Evolutionary conservation across 257 asterid genomes (phyloP).

Genomic region (Gentiana dahurica): DNA sequence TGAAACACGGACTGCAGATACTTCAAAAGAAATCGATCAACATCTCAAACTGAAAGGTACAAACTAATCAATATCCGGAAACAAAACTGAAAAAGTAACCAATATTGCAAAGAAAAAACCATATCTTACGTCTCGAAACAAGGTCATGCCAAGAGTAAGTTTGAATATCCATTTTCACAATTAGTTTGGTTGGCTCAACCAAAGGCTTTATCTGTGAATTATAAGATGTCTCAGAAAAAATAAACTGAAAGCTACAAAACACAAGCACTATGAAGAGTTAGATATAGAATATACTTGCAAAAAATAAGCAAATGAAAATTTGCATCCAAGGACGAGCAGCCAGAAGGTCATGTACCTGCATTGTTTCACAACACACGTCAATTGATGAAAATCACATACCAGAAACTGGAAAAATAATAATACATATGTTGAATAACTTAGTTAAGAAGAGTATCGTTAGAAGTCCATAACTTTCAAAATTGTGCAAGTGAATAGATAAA

Average conservation of each 20-base stretch:
- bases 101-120: neutral
- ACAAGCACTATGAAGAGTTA: neutral
- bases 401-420: neutral
- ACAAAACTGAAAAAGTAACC: neutral
- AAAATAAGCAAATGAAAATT: conserved; percentile 85
- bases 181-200: conserved; percentile 54
- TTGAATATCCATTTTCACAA: conserved; percentile 31
- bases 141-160: conserved; percentile 88
- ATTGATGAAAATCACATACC: neutral
- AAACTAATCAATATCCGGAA: neutral
- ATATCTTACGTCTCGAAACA: conserved; percentile 58
- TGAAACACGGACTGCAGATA: neutral
- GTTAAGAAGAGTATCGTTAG: neutral
- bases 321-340: conserved; percentile 79
- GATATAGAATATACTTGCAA: conserved; percentile 35
- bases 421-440: neutral
- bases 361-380: neutral
- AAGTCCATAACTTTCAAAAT: neutral
- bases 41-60: neutral
- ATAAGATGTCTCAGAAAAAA: conserved; percentile 8
- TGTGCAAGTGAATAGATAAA: neutral
- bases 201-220: conserved; percentile 70
- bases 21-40: neutral
- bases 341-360: conserved; percentile 89
- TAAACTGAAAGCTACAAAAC: neutral